Evolutionary conservation across 192 early-diverging fungal genomes (phyloP).

Genomic region (Coemansia sp.): DNA sequence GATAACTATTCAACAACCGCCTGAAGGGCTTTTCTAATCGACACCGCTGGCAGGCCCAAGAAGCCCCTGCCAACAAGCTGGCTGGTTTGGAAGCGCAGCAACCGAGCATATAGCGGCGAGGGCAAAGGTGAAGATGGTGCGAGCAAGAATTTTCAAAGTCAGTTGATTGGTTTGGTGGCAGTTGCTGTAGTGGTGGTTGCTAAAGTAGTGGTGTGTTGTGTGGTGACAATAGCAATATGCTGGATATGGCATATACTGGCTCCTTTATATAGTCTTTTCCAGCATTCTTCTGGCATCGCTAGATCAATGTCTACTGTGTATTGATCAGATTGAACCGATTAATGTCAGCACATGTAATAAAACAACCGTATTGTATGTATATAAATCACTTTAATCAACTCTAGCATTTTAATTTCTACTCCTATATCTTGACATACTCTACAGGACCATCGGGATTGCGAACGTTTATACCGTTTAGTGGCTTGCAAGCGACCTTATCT

Average conservation of each 20-base stretch:
- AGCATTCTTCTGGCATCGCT: neutral
- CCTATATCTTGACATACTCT: conserved; percentile 9
- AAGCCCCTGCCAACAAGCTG: too few relatives aligned
- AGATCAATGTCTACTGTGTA: neutral
- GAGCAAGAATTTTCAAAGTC: too few relatives aligned
- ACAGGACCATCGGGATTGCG: conserved; percentile 35
- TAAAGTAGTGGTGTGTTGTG: neutral
- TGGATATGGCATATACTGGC: neutral
- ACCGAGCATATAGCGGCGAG: too few relatives aligned
- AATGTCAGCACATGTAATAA: neutral
- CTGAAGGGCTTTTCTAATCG: too few relatives aligned
- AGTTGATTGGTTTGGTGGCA: too few relatives aligned
- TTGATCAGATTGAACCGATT: neutral
- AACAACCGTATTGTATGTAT: neutral
- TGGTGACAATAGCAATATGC: neutral
- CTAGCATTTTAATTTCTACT: neutral
- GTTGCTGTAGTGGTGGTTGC: too few relatives aligned
- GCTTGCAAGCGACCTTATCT: conserved; percentile 32
- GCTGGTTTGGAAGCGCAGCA: too few relatives aligned
- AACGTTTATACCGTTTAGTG: conserved; percentile 24
- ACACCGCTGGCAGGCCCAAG: too few relatives aligned
- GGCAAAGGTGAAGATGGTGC: too few relatives aligned
- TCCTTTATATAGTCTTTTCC: neutral
- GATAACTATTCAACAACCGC: too few relatives aligned
- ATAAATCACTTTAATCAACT: neutral